phyloP scores from a whole-genome alignment of 768 basidiomycete genomes.

The Mycena capillaripes region DNA sequence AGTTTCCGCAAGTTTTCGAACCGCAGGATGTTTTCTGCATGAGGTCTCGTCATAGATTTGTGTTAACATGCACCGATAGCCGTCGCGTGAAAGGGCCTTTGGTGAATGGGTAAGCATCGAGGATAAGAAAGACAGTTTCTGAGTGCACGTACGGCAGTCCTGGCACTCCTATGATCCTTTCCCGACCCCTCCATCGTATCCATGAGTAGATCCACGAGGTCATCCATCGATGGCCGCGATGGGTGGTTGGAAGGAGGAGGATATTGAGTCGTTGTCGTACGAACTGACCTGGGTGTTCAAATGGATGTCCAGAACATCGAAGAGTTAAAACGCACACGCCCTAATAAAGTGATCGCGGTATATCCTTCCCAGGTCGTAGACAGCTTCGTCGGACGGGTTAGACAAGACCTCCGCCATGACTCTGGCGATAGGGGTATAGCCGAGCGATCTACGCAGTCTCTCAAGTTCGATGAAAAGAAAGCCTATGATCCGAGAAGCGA shows the following conservation, averaged over 20 bases:
- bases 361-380: conserved; percentile 12
- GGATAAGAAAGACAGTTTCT: background rate
- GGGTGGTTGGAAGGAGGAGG: conserved; percentile 18
- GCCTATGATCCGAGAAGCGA: background rate
- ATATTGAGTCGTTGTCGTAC: background rate
- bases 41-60: background rate
- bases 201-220: background rate
- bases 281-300: conserved; percentile 3
- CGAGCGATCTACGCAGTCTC: conserved; percentile 2
- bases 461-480: background rate
- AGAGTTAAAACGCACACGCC: conserved; percentile 13
- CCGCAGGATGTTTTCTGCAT: background rate
- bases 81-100: conserved; percentile 12
- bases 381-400: background rate
- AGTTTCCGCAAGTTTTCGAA: background rate
- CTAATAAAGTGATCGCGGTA: conserved; percentile 12
- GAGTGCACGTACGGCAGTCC: conserved; percentile 1
- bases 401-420: conserved; percentile 15
- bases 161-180: conserved; percentile 12
- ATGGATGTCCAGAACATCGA: background rate
- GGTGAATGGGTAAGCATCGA: background rate
- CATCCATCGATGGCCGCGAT: conserved; percentile 17
- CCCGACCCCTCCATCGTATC: conserved; percentile 1
- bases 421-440: conserved; percentile 7
- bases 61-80: conserved; percentile 21